These are phyloP conservation scores for Drechmeria coniospora DNA, from an alignment of 2,329 filamentous ascomycete genomes.

Conservation along the genomic window DNA sequence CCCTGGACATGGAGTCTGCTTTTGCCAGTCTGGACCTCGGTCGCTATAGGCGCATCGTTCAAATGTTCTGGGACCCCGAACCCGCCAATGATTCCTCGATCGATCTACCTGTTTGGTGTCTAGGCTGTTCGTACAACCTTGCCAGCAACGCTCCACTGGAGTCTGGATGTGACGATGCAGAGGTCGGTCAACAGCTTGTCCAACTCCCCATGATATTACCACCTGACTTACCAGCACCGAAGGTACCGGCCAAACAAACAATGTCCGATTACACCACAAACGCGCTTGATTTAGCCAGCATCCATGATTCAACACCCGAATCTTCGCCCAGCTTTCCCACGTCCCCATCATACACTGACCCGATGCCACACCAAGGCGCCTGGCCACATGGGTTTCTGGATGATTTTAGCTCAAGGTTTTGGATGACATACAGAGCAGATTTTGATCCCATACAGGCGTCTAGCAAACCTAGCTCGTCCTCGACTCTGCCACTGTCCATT, in stretches of 20 bases:
- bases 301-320: constrained; percentile 32
- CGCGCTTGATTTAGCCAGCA: no score
- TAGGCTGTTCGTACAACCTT: constrained; percentile 41
- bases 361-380: constrained; percentile 36
- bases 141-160: no score
- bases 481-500: constrained; percentile 67
- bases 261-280: no score
- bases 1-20: constrained; percentile 18
- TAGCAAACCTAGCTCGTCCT: constrained; percentile 52
- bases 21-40: constrained; percentile 54
- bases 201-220: no score
- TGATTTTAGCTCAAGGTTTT: constrained; percentile 84
- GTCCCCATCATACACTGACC: constrained; percentile 32
- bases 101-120: constrained; percentile 68
- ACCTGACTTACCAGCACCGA: no score
- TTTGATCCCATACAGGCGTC: constrained; percentile 74
- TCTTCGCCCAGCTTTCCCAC: constrained; percentile 35
- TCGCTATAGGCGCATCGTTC: constrained; percentile 65
- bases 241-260: no score
- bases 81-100: constrained; percentile 61
- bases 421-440: constrained; percentile 90
- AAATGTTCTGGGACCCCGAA: constrained; percentile 85
- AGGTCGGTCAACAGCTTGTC: no score
- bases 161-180: no score
- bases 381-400: constrained; percentile 81